Evolutionary conservation across 2,329 filamentous ascomycete genomes (phyloP), one percentile per base, ranked within the genome.

Genomic region (Cordyceps sp.): DNA sequence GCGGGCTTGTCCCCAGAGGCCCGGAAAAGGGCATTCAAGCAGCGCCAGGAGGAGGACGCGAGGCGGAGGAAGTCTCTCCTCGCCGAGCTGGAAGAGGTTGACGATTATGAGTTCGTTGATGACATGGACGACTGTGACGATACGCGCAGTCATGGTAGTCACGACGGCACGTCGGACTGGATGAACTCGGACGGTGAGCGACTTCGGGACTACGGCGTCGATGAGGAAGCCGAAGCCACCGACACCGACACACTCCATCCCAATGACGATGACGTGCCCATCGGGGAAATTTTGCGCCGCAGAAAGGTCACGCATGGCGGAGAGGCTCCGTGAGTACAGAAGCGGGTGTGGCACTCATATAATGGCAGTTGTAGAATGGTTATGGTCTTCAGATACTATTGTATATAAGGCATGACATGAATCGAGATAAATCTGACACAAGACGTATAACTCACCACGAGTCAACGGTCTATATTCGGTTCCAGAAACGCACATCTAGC

Each of bases 171-270:
- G 44, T 64, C 65, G 26, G 66, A 59, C 5, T 90, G 81, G 81
- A 71, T 64, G 0, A 88, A 86, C 41, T 64, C 70, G 0, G 80
- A 88, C 32, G 82, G 81, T 2, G 79, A 88, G 46, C 61, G 72
- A 22, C 54, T 90, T 31, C 62, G 68, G 26, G 82, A 90, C 44
- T 90, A 76, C 45, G 82, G 82, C 2, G 80, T 90, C 0, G 82
- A 88, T 42, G 78, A 84, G 44, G 78, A 81, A 12, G 68, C 66
- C 1, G 77, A 84, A 35, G 46, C 45, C 18, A 35, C 35, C 10
- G 40, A 39, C 13, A 35, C 32, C 10, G 37, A 38, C 8, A 45
- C 46, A 4, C 50, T 22, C 14, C 23, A 10, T 17, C 3, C 12
- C 19, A 17, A 53, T 7, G 64, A 69, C 13, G 65, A 69, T 1